phyloP scores from a whole-genome alignment of 139 green algal genomes.

The Micractinium sp. region DNA sequence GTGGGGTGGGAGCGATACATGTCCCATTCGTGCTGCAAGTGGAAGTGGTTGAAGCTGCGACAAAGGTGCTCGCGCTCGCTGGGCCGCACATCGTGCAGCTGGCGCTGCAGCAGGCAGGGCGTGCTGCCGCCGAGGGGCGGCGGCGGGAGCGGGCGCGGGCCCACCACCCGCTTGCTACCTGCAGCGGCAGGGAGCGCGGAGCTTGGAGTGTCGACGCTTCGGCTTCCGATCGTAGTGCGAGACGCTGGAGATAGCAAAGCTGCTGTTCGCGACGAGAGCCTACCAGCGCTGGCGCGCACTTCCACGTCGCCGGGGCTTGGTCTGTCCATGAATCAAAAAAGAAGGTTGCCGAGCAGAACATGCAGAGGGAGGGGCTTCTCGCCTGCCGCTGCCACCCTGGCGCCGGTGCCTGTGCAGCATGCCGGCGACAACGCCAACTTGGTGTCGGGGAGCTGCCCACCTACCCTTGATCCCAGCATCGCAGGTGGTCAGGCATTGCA shows the following conservation, averaged over 20 bases:
- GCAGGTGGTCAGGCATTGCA: too few species aligned
- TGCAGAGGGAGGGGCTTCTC: too few species aligned
- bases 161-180: constrained; percentile 2
- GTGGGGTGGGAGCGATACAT: not conserved
- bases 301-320: not conserved
- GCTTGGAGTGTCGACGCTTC: not conserved
- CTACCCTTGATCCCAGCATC: too few species aligned
- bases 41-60: not conserved
- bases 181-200: not conserved
- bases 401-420: too few species aligned
- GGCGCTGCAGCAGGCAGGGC: not conserved
- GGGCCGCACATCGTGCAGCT: not conserved
- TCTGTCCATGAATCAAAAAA: not conserved
- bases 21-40: not conserved
- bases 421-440: too few species aligned
- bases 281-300: not conserved
- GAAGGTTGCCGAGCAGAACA: not conserved
- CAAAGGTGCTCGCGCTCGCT: not conserved
- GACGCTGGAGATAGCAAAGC: not conserved
- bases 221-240: not conserved
- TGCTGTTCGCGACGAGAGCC: not conserved
- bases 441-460: too few species aligned
- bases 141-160: not conserved
- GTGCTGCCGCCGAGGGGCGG: not conserved
- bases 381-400: too few species aligned